phyloP scores from a whole-genome alignment of 2,329 filamentous ascomycete genomes.

The Zasmidium citrigriseum region DNA sequence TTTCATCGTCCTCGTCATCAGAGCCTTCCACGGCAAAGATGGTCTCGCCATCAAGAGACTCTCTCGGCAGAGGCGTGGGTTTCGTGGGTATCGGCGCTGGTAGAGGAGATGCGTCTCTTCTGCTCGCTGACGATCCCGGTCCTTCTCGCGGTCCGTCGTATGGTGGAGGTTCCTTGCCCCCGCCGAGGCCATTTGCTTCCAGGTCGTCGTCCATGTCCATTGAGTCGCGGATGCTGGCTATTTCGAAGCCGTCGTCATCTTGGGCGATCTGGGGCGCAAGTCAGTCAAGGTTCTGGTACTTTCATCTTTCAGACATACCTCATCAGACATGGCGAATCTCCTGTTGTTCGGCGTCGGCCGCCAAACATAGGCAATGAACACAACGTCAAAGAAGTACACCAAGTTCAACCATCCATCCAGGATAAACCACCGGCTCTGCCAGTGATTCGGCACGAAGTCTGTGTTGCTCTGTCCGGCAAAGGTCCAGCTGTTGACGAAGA shows the following conservation, averaged over 20 bases:
- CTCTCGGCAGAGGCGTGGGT: conserved; percentile 52
- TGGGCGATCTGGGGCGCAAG: conserved; percentile 69
- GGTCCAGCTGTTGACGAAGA: conserved; percentile 96
- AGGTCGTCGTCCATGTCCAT: conserved; percentile 60
- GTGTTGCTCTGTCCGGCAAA: conserved; percentile 83
- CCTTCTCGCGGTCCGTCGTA: conserved; percentile 38
- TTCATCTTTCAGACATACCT: conserved; percentile 53
- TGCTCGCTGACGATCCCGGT: conserved; percentile 27
- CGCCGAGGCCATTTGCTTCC: conserved; percentile 38
- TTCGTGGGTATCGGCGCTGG: conserved; percentile 55
- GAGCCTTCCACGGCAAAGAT: conserved; percentile 90
- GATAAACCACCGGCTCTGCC: conserved; percentile 97
- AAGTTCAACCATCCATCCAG: conserved; percentile 96
- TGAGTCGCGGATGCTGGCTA: conserved; percentile 82
- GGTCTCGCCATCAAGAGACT: conserved; percentile 82
- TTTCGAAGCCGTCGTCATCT: conserved; percentile 97
- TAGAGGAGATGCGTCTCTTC: conserved; percentile 49
- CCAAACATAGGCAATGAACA: conserved; percentile 94
- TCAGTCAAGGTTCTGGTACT: conserved; percentile 3
- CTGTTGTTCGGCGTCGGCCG: conserved; percentile 94
- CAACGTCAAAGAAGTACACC: conserved; percentile 91
- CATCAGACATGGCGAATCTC: conserved; percentile 97
- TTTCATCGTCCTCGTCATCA: conserved; percentile 62
- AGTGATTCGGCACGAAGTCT: conserved; percentile 93
- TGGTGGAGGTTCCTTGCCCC: conserved; percentile 35